These are phyloP conservation scores for Yamadazyma triangularis DNA, from an alignment of 1,139 yeast species.

Conservation along the genomic window DNA sequence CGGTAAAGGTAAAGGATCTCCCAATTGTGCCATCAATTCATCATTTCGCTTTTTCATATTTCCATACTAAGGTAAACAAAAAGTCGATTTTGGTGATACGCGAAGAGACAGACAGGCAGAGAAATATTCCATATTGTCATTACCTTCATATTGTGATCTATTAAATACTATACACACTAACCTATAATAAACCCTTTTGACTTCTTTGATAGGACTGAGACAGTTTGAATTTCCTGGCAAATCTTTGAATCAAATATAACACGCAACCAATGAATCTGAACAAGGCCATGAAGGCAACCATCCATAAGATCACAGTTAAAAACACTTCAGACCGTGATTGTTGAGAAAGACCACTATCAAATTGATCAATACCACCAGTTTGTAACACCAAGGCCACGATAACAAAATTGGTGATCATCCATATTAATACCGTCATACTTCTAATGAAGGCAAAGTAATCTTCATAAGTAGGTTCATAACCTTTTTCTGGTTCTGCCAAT, in stretches of 20 bases:
- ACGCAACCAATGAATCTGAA: conserved; percentile 69
- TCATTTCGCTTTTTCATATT: conserved; percentile 7
- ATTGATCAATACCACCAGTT: conserved; percentile 57
- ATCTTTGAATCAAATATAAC: conserved; percentile 48
- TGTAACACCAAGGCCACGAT: conserved; percentile 69
- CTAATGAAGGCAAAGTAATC: conserved; percentile 78
- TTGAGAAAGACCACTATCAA: conserved; percentile 16
- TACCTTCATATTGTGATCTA: not conserved
- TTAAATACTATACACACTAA: not conserved
- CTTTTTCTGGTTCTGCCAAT: conserved; percentile 20
- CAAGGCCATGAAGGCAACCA: conserved; percentile 75
- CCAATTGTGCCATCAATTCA: conserved; percentile 15
- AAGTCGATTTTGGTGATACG: not conserved
- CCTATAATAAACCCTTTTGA: conserved; percentile 11
- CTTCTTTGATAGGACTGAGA: conserved; percentile 12
- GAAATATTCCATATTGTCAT: not conserved
- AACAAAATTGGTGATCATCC: conserved; percentile 75
- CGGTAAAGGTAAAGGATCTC: conserved; percentile 37
- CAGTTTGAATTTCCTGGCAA: conserved; percentile 19
- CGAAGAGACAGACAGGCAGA: too few relatives aligned
- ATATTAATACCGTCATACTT: conserved; percentile 72
- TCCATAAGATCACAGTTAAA: conserved; percentile 72
- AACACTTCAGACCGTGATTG: conserved; percentile 40
- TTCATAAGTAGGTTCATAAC: conserved; percentile 43
- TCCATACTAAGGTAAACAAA: conserved; percentile 2